Base-by-base conservation (phyloP, 306 rosid genomes). In the Alnus glutinosa region DNA sequence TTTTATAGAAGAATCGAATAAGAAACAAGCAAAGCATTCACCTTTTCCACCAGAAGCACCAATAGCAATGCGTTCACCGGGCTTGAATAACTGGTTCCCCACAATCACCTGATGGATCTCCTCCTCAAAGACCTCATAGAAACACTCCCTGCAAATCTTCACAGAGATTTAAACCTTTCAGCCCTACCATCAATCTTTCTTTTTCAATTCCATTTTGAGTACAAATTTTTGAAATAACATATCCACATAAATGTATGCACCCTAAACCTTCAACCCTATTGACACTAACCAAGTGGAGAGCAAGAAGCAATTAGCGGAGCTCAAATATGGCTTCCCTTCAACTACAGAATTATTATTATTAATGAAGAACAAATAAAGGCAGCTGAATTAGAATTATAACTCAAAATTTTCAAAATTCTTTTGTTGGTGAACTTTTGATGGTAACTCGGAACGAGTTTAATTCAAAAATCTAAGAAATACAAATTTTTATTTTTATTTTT, bases 41-140 rank as follows among this genome's bases (percentile, higher is more conserved):
- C 94, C 91, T 85, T 95, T 95, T 4, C 98, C 98, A 44, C 98
- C 98, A 15, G 98, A 92, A 42, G 98, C 98, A 19, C 98, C 98
- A 46, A 95, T 81, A 3, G 96, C 98, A 2, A 92, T 74, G 48
- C 98, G 98, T 18, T 95, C 96, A 0, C 98, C 97, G 0, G 83
- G 85, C 49, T 52, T 79, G 69, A 95, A 92, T 32, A 95, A 76
- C 50, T 75, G 77, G 74, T 95, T 92, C n/a, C 76, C 58, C 2
- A 90, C 57, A 36, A 95, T 91, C 7, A 90, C 87, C 37, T 87
- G 86, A 71, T 95, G 98, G 23, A 95, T 95, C 87, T 95, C 98
- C 54, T 86, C 83, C 89, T 95, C 98, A 78, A 95, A 91, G 3
- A 89, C 94, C 69, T 82, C 76, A 68, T 87, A 95, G 90, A 95